Evolutionary conservation across 1,284 basidiomycete species (phyloP), one percentile per base, ranked within the genome.

Genomic region (Ceratobasidium sp.): DNA sequence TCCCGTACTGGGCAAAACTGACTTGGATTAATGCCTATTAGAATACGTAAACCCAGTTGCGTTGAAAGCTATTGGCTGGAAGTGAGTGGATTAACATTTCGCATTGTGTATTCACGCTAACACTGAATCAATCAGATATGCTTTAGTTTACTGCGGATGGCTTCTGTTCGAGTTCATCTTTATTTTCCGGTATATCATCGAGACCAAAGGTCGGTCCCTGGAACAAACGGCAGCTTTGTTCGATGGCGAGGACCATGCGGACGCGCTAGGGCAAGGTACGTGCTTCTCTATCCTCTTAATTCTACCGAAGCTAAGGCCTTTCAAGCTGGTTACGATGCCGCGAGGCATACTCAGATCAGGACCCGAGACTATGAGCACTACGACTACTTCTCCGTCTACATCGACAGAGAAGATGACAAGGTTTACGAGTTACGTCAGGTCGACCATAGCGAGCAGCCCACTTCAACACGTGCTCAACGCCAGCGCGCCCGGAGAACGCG

Each of bases 41-140:
- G 63, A 90, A 78, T 91, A 90, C 75, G 86, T 91, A 55, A 92
- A 92, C 79, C 90, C 91, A 3, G 86, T 89, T 82, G 90, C 89
- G 0, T 82, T 92, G 35, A 82, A 84, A n/a, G 84, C 84, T 1
- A 85, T 92, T 18, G 85, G 84, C 26, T 92, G 90, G 89, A 87
- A 85, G 83, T 92, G 91, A 75, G 84, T 85, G 70, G 63, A 82
- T 77, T 41, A 13, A 11, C 28, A 11, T 16, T 30, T 44, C 23
- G 21, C 13, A 21, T 44, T 43, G n/a, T 1, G 38, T 41, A 23
- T 26, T 28, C 8, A 14, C 9, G 23, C 41, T 66, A 41, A 43
- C 28, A 11, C 50, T 55, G 9, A 18, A 49, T 30, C 44, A 8
- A 35, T 28, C 35, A 67, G 63, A 41, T 67, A 84, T 82, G 89